Percentiles rank a stretch among this genome's conserved stretches.
Evolutionary conservation across 495 filamentous ascomycete genomes (phyloP).

Genomic region (Articulospora tetracladia): DNA sequence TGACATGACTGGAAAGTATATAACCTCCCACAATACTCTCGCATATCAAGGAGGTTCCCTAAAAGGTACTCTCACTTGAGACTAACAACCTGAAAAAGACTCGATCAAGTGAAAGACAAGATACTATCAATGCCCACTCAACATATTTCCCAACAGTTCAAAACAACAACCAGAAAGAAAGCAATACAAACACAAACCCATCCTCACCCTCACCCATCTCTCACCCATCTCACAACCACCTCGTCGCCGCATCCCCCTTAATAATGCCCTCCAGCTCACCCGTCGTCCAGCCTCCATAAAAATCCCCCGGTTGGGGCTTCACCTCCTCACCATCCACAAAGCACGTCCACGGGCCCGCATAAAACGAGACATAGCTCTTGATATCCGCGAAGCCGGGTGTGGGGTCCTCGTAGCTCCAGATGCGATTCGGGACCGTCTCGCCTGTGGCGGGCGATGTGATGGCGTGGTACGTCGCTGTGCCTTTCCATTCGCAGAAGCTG

Average conservation of each 20-base stretch:
- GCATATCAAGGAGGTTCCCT: too few relatives aligned
- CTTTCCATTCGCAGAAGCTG: constrained; percentile 56
- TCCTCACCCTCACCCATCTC: neutral
- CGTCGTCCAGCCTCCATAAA: constrained; percentile 57
- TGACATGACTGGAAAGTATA: too few relatives aligned
- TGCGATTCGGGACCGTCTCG: constrained; percentile 39
- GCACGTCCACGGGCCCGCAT: constrained; percentile 54
- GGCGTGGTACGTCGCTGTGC: constrained; percentile 48
- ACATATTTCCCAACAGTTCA: neutral
- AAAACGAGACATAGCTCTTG: constrained; percentile 49
- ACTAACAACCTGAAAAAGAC: too few relatives aligned
- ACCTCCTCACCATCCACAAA: constrained; percentile 58
- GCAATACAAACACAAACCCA: neutral
- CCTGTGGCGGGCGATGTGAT: neutral
- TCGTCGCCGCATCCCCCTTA: constrained; percentile 47
- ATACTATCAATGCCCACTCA: neutral
- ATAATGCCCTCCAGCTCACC: constrained; percentile 50
- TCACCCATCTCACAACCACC: constrained; percentile 21
- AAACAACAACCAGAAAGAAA: neutral
- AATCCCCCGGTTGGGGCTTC: constrained; percentile 52
- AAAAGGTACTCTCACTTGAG: too few relatives aligned
- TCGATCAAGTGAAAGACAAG: too few relatives aligned
- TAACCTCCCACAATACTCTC: too few relatives aligned
- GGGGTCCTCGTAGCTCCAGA: constrained; percentile 53
- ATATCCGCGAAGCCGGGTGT: constrained; percentile 41